Evolutionary conservation across 2,329 filamentous ascomycete species (phyloP), one percentile per base, ranked within the genome.

Genomic region (Alternaria dauci): DNA sequence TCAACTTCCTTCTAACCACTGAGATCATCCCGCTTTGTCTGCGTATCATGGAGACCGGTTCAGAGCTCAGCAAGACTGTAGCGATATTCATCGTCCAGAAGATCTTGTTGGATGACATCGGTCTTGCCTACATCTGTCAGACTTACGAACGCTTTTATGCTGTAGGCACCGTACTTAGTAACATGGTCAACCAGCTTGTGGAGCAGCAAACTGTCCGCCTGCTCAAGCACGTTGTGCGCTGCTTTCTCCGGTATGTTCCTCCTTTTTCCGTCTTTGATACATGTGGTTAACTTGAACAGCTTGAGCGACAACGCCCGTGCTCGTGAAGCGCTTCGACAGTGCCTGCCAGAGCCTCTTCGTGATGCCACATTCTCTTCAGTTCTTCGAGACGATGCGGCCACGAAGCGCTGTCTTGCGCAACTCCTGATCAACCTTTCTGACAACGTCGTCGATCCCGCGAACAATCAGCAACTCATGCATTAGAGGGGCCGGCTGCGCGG

Each of bases 21-120:
- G 95, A 99, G 81, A 99, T 99, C 70, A 99, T 99, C 59, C 95
- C 95, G 9, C 87, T 99, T 12, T 99, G 95, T 79, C 89, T 99
- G 44, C 90, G 95, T 62, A 99, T 99, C 75, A 99, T 99, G 95
- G 95, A 99, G 83, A 99, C 95, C 0, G 95, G 95, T 51, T 97
- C 94, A 0, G 95, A 99, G 81, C 86, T 99, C 62, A 97, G 93
- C 84, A 99, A 99, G 84, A 99, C 95, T 0, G 95, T 99, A 14
- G 95, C 95, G 59, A 99, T 99, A 73, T 99, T 99, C 83, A 99
- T 99, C 72, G 95, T 99, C 18, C 95, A 99, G 81, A 99, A 99
- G 85, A 99, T 99, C 26, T 83, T 99, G 53, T 87, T 99, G 3
- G 95, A 99, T 76, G 95, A 99, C 73, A 94, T 96, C 72, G 95